These are phyloP conservation scores for Ustilago hordei DNA, from an alignment of 1,284 basidiomycete genomes.

Conservation along the genomic window DNA sequence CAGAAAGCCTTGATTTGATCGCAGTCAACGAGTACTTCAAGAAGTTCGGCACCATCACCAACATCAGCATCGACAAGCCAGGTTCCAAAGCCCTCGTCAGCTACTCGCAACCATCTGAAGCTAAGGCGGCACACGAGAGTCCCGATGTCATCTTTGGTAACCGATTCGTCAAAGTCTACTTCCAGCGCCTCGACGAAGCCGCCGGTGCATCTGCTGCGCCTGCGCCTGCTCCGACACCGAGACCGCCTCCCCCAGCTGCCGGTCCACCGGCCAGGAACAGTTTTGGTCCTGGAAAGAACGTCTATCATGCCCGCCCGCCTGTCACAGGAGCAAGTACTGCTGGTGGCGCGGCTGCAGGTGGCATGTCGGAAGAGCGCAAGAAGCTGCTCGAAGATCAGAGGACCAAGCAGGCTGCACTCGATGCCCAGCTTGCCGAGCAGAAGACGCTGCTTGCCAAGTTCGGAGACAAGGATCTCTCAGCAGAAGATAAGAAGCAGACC, in stretches of 20 bases:
- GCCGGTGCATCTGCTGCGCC: slow-evolving; percentile 77
- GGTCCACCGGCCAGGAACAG: slow-evolving; percentile 29
- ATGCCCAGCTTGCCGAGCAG: slow-evolving; percentile 88
- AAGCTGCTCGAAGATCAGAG: slow-evolving; percentile 71
- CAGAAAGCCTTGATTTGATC: slow-evolving; percentile 81
- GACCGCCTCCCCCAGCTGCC: slow-evolving; percentile 68
- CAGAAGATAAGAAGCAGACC: slow-evolving; percentile 83
- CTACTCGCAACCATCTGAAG: slow-evolving; percentile 86
- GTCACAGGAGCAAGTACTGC: slow-evolving; percentile 14
- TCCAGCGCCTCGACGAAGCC: slow-evolving; percentile 71
- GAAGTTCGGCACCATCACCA: slow-evolving; percentile 90
- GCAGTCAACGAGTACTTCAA: slow-evolving; percentile 89
- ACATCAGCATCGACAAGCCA: slow-evolving; percentile 86
- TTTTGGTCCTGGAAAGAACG: slow-evolving; percentile 64
- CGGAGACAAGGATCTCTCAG: slow-evolving; percentile 75
- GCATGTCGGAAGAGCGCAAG: slow-evolving; percentile 52
- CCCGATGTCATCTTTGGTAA: slow-evolving; percentile 94
- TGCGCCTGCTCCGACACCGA: slow-evolving; percentile 79
- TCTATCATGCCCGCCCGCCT: slow-evolving; percentile 59
- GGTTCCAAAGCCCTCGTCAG: slow-evolving; percentile 84
- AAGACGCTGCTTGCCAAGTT: slow-evolving; percentile 82
- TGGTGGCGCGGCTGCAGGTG: slow-evolving; percentile 20
- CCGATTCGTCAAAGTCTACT: slow-evolving; percentile 84
- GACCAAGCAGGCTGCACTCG: slow-evolving; percentile 80
- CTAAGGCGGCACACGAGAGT: slow-evolving; percentile 87